Evolutionary conservation across 345 rosid genomes (phyloP).

Genomic region (Syzygium oleosum): DNA sequence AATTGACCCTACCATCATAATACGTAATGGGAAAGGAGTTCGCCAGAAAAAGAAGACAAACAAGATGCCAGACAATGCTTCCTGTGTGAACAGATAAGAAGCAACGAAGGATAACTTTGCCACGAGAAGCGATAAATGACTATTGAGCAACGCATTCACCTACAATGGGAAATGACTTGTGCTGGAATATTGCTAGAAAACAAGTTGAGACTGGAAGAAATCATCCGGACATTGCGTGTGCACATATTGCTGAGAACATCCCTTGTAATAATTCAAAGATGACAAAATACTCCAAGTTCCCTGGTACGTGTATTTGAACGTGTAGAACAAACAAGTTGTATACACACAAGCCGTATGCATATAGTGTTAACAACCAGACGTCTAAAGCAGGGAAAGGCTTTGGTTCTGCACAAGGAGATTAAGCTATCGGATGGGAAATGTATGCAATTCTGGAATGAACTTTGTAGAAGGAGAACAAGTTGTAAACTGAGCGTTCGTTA

Average conservation of each 20-base stretch:
- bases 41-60: neutral
- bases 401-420: neutral
- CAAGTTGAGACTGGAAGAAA: neutral
- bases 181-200: neutral
- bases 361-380: neutral
- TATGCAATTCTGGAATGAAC: neutral
- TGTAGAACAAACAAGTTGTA: neutral
- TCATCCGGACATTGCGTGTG: neutral
- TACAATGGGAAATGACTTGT: neutral
- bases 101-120: neutral
- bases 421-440: neutral
- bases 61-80: neutral
- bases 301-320: neutral
- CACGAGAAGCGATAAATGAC: neutral
- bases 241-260: neutral
- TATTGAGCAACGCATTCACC: neutral
- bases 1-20: neutral
- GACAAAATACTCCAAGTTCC: neutral
- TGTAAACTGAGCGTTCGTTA: neutral
- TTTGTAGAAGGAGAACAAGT: neutral
- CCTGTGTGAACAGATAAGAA: neutral
- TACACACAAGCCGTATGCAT: neutral
- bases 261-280: neutral
- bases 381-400: neutral
- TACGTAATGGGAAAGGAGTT: neutral